Evolutionary conservation across 2,329 filamentous ascomycete genomes (phyloP).

Genomic region (Thelonectria olida): DNA sequence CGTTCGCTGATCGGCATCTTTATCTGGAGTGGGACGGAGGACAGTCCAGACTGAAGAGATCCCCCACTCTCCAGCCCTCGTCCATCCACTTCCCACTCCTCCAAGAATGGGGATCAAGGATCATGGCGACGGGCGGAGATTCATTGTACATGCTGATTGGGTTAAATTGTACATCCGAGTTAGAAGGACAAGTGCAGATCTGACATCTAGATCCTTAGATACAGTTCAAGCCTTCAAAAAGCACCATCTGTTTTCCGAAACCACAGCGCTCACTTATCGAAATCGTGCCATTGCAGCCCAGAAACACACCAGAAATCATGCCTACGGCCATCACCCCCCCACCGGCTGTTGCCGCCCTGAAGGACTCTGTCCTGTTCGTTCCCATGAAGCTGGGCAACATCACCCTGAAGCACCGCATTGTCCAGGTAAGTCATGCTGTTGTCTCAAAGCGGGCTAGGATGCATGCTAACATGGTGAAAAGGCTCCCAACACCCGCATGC

Average conservation of each 20-base stretch:
- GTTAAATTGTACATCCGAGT: not conserved
- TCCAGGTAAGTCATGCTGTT: constrained; percentile 39
- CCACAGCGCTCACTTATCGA: not conserved
- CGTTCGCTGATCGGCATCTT: not conserved
- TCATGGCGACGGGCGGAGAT: too few relatives aligned
- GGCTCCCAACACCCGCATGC: constrained; percentile 37
- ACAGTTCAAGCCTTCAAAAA: constrained; percentile 18
- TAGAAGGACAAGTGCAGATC: not conserved
- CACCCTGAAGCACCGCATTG: constrained; percentile 47
- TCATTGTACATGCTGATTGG: not conserved
- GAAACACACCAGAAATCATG: constrained; percentile 16
- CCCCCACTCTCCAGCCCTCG: constrained; percentile 9
- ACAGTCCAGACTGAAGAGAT: not conserved
- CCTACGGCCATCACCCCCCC: constrained; percentile 31
- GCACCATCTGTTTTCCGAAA: not conserved
- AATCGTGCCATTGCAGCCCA: not conserved
- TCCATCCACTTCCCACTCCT: constrained; percentile 16
- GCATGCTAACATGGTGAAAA: not conserved
- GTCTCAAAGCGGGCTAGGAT: too few relatives aligned
- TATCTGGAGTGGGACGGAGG: constrained; percentile 8
- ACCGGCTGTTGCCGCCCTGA: constrained; percentile 28
- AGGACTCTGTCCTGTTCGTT: constrained; percentile 45
- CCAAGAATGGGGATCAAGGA: constrained; percentile 14
- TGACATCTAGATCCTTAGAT: not conserved
- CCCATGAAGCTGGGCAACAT: constrained; percentile 46